Conservation (phyloP, 1,139 yeast genomes). For the Chernovozyma aurita region DNA sequence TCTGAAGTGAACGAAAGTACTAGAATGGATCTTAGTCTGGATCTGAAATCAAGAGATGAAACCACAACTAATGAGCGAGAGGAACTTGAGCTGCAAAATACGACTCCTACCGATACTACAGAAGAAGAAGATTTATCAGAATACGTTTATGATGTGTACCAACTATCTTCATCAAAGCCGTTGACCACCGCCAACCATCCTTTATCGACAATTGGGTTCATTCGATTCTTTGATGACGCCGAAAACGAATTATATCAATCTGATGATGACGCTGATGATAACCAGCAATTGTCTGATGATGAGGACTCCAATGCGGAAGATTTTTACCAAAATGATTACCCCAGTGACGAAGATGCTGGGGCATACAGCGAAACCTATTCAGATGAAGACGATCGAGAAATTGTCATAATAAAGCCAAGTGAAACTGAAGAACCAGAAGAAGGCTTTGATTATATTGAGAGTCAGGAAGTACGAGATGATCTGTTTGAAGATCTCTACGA, state of each 20-base stretch:
- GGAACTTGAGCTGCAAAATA: not conserved
- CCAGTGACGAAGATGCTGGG: conserved; percentile 80
- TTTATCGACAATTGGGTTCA: conserved; percentile 57
- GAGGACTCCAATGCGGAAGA: conserved; percentile 69
- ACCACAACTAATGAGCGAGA: not conserved
- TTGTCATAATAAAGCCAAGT: conserved; percentile 1
- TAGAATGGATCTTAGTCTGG: not conserved
- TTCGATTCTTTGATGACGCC: conserved; percentile 63
- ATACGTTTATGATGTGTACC: conserved; percentile 87
- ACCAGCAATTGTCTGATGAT: conserved; percentile 30
- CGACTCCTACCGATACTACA: not conserved
- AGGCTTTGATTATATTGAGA: conserved; percentile 9
- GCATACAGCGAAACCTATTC: conserved; percentile 21
- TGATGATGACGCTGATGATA: conserved; percentile 47
- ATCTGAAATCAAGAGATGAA: not conserved
- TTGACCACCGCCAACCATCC: conserved; percentile 51
- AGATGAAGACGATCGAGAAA: conserved; percentile 6
- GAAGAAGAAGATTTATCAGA: conserved; percentile 33
- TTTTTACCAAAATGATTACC: conserved; percentile 89
- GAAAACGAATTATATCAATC: conserved; percentile 47
- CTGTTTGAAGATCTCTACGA: conserved; percentile 13
- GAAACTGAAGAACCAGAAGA: conserved; percentile 7
- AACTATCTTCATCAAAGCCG: conserved; percentile 27
- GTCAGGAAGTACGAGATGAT: conserved; percentile 5
- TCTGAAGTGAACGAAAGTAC: not conserved